Percentiles rank a stretch among this genome's conserved stretches.
These are phyloP conservation scores for Aspergillus fumigatus DNA, from an alignment of 2,329 filamentous ascomycete species.

Conservation along the genomic window DNA sequence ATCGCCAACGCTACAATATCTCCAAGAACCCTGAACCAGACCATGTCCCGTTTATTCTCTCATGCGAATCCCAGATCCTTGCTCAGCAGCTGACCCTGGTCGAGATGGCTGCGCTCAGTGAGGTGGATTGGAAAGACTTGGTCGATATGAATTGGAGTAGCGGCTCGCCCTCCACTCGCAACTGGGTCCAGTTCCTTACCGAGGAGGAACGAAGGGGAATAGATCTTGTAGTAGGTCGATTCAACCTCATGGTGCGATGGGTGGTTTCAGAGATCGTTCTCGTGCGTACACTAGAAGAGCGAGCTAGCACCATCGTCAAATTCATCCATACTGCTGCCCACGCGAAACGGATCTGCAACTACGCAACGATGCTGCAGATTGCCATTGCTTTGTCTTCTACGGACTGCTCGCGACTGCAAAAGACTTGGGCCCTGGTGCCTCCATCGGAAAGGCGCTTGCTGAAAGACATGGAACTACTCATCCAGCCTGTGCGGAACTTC, in stretches of 20 bases:
- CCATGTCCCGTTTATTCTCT: conserved; percentile 61
- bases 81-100: conserved; percentile 62
- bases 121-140: conserved; percentile 63
- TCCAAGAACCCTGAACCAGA: conserved; percentile 19
- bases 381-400: conserved; percentile 58
- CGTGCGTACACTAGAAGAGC: conserved; percentile 53
- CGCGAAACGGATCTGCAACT: conserved; percentile 57
- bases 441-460: conserved; percentile 51
- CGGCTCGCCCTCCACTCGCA: conserved; percentile 46
- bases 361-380: conserved; percentile 63
- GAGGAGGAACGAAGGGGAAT: conserved; percentile 54
- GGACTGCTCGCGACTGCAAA: conserved; percentile 53
- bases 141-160: conserved; percentile 61
- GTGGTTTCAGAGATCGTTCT: conserved; percentile 59
- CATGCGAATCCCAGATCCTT: conserved; percentile 56
- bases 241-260: conserved; percentile 66
- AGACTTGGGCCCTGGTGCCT: conserved; percentile 57
- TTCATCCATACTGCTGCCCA: conserved; percentile 60
- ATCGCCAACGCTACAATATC: conserved; percentile 12
- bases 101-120: conserved; percentile 61
- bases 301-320: conserved; percentile 58
- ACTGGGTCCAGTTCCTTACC: conserved; percentile 60
- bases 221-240: conserved; percentile 61
- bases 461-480: conserved; percentile 56
- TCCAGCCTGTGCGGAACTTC: conserved; percentile 61